These are phyloP conservation scores for Sordariomycetes sp. DNA, from an alignment of 2,329 filamentous ascomycete genomes.

Conservation along the genomic window DNA sequence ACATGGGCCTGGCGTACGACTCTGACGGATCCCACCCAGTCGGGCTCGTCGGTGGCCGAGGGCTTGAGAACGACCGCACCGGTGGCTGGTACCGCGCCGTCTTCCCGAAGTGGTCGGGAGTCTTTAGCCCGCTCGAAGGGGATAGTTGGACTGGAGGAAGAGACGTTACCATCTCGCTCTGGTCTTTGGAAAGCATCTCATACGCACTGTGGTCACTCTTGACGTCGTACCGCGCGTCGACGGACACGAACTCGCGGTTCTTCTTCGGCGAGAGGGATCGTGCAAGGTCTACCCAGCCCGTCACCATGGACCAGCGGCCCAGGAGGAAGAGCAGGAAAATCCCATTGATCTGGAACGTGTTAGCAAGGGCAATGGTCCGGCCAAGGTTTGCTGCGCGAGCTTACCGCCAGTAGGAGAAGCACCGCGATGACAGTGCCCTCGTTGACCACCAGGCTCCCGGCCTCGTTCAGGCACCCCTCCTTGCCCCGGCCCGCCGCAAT, in stretches of 20 bases:
- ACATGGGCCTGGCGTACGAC: slow-evolving; percentile 3
- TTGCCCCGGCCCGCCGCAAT: slow-evolving; percentile 45
- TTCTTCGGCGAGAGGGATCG: slow-evolving; percentile 33
- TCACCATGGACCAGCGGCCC: slow-evolving; percentile 73
- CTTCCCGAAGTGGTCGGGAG: slow-evolving; percentile 45
- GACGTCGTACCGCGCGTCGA: slow-evolving; percentile 58
- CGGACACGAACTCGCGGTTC: slow-evolving; percentile 78
- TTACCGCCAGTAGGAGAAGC: slow-evolving; percentile 68
- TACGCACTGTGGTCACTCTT: slow-evolving; percentile 60
- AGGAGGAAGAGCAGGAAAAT: slow-evolving; percentile 78
- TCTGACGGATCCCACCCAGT: neutral
- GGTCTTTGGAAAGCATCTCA: slow-evolving; percentile 64
- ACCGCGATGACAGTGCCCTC: slow-evolving; percentile 72
- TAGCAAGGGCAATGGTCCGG: neutral
- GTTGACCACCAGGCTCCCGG: slow-evolving; percentile 54
- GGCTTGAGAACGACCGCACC: slow-evolving; percentile 44
- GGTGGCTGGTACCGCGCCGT: slow-evolving; percentile 45
- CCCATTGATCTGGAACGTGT: slow-evolving; percentile 55
- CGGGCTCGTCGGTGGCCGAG: slow-evolving; percentile 30
- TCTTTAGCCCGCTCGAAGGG: slow-evolving; percentile 26
- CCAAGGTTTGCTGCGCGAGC: slow-evolving; percentile 15
- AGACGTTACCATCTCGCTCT: slow-evolving; percentile 43
- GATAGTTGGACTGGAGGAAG: slow-evolving; percentile 20
- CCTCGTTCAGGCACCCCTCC: slow-evolving; percentile 51
- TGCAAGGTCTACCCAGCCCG: slow-evolving; percentile 66